Base-by-base conservation (phyloP, 306 rosid species). In the Medicago truncatula region DNA sequence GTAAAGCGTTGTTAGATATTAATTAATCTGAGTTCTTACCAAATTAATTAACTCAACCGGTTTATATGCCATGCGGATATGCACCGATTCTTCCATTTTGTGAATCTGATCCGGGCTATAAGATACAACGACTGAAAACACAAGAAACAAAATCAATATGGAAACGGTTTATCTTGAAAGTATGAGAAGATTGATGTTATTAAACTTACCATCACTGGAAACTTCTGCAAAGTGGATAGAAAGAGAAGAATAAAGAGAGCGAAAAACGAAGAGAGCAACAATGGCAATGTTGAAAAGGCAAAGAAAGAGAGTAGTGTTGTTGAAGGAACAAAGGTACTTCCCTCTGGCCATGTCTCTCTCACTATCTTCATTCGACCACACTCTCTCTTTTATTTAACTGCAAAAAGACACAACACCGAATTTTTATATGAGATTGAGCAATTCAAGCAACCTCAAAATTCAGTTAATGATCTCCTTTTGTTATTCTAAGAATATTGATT, bases 91-190 rank as follows among this genome's bases (percentile, higher is more conserved):
- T 70, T 89, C 98, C 97, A 93, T 89, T 82, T 79, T 89, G 83
- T 69, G 82, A 80, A 91, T 83, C 97, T 93, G 98, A 87, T 93
- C 98, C 39, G 96, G 89, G 50, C 83, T 87, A 85, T 93, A 93
- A 76, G 85, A 69, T 9, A 56, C 61, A 52, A 75, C 88, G 74
- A 69, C 98, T 93, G 83, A 50, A 76, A 77, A 69, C 25, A 46
- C 65, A 44, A 25, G 8, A 74, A 46, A 36, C 15, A 25, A 41
- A 71, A 44, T 11, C 53, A 63, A 49, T 14, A 10, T 49, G 57
- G 85, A 59, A 40, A 65, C 17, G 7, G 9, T 38, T 64, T 64
- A 16, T 7, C 70, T 8, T 38, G 2, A 25, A 67, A 9, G 9
- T 20, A 57, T 8, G 31, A 28, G 31, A 28, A 28, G 50, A 70